Evolutionary conservation across 768 basidiomycete genomes (phyloP).

Genomic region (Strobilomyces echinocephalus): DNA sequence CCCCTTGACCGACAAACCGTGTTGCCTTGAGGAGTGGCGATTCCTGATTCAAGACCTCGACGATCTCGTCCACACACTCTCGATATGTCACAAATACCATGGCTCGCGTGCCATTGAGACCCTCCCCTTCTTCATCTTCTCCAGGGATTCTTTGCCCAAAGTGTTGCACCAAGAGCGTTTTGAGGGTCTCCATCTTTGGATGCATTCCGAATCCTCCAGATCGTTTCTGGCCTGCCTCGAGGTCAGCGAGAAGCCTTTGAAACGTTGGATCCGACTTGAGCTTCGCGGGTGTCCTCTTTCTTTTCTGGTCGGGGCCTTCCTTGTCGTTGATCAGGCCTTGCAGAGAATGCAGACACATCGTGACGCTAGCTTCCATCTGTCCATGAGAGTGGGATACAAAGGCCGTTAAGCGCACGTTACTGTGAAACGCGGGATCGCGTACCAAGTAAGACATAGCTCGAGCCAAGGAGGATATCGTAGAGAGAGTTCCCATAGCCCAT

Average conservation of each 20-base stretch:
- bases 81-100: constrained; percentile 96
- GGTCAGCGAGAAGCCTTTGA: constrained; percentile 59
- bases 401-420: neutral
- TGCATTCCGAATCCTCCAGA: constrained; percentile 57
- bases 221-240: constrained; percentile 51
- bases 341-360: constrained; percentile 70
- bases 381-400: neutral
- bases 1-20: constrained; percentile 87
- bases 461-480: constrained; percentile 56
- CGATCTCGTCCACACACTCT: constrained; percentile 88
- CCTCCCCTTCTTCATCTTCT: constrained; percentile 31
- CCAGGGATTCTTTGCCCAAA: constrained; percentile 48
- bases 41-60: constrained; percentile 70
- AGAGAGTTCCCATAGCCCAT: constrained; percentile 51
- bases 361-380: constrained; percentile 78
- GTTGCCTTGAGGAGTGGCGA: constrained; percentile 75
- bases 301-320: constrained; percentile 28
- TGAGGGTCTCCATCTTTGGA: constrained; percentile 89
- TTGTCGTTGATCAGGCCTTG: constrained; percentile 44
- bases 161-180: constrained; percentile 69
- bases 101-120: constrained; percentile 51
- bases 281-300: constrained; percentile 38
- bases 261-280: constrained; percentile 55
- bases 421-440: constrained; percentile 19
- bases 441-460: constrained; percentile 89